phyloP scores from a whole-genome alignment of 768 basidiomycete genomes.

The Xanthoconium purpureum region DNA sequence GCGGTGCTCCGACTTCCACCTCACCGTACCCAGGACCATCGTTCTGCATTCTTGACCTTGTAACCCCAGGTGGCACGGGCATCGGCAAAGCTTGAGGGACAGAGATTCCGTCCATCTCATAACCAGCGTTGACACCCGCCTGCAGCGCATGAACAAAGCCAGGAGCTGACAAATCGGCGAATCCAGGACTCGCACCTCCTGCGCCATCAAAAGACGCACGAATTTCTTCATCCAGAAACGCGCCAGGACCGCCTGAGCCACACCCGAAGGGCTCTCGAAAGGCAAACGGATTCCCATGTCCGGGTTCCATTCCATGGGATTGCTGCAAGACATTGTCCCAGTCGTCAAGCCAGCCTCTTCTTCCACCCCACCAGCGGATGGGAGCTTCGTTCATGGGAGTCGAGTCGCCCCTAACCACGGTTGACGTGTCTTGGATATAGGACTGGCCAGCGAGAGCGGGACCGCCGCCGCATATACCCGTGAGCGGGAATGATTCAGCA shows the following conservation, averaged over 20 bases:
- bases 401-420: background rate
- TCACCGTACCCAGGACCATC: background rate
- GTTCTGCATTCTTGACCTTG: background rate
- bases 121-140: background rate
- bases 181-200: background rate
- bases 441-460: background rate
- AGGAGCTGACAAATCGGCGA: background rate
- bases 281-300: background rate
- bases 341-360: constrained; percentile 16
- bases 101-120: constrained; percentile 3
- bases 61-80: background rate
- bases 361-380: constrained; percentile 21
- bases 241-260: background rate
- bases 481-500: background rate
- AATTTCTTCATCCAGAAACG: constrained; percentile 22
- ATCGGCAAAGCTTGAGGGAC: constrained; percentile 7
- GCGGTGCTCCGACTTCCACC: background rate
- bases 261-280: constrained; percentile 7
- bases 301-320: background rate
- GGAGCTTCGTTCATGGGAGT: constrained; percentile 20
- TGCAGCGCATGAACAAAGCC: background rate
- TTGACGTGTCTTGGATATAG: background rate
- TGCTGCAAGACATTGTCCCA: constrained; percentile 12
- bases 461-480: background rate
- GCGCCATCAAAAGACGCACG: constrained; percentile 15